Percentiles rank a stretch among this genome's conserved stretches.
Evolutionary conservation across 345 rosid genomes (phyloP).

Genomic region (Moricandia moricandioides): DNA sequence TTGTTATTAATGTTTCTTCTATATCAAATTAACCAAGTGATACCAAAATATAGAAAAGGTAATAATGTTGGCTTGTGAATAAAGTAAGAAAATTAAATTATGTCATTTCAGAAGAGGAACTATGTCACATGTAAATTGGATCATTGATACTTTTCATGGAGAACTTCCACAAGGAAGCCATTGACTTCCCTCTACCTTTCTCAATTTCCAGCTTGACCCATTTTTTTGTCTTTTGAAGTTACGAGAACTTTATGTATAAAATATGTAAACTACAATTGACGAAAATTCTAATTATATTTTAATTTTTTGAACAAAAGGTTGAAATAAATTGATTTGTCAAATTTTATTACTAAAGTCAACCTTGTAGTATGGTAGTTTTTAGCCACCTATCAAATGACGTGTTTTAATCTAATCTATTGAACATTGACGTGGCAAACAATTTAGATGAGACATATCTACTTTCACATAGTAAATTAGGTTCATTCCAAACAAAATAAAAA

Average conservation of each 20-base stretch:
- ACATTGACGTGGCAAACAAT: slow-evolving; percentile 1
- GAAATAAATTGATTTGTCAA: neutral
- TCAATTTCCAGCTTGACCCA: slow-evolving; percentile 14
- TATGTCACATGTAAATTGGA: slow-evolving; percentile 35
- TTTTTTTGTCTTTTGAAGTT: slow-evolving; percentile 10
- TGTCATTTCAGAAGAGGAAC: slow-evolving; percentile 25
- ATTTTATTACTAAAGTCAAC: neutral
- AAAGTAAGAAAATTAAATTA: slow-evolving; percentile 28
- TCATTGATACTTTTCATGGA: slow-evolving; percentile 32
- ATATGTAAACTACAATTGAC: neutral
- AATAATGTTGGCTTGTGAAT: slow-evolving; percentile 29
- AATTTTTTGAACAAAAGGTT: neutral
- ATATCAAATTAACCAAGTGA: slow-evolving; percentile 22
- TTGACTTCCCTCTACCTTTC: slow-evolving; percentile 38
- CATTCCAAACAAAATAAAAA: neutral
- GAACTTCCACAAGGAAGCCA: slow-evolving; percentile 29
- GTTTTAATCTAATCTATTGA: neutral
- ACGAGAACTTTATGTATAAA: slow-evolving; percentile 2
- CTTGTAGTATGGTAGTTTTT: neutral
- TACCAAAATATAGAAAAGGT: neutral
- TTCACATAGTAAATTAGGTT: neutral
- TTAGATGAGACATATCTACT: neutral
- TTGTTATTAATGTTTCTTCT: slow-evolving; percentile 16
- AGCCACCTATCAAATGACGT: neutral
- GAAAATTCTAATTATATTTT: neutral